Conservation (phyloP, 805 yeast species). For the Saturnispora halmiae region DNA sequence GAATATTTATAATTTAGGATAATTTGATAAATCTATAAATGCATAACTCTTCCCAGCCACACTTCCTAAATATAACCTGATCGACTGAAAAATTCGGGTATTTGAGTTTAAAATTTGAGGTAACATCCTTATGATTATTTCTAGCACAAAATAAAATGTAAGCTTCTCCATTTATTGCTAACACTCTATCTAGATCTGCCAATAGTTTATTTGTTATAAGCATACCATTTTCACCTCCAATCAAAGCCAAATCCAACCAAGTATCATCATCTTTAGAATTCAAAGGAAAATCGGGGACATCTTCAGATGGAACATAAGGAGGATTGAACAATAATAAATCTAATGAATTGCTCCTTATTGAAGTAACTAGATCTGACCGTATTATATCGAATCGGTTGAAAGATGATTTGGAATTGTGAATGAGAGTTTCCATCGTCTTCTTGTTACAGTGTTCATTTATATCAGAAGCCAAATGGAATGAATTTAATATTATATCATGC, state of each 20-base stretch:
- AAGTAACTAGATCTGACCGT: constrained; percentile 50
- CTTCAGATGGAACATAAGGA: constrained; percentile 89
- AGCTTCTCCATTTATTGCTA: constrained; percentile 63
- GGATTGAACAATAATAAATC: constrained; percentile 87
- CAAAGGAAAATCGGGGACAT: constrained; percentile 53
- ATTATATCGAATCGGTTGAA: constrained; percentile 34
- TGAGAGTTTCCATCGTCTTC: constrained; percentile 37
- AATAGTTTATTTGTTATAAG: constrained; percentile 62
- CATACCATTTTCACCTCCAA: constrained; percentile 92
- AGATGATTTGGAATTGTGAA: constrained; percentile 15
- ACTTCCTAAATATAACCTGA: constrained; percentile 58
- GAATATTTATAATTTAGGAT: not conserved
- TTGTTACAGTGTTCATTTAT: constrained; percentile 69
- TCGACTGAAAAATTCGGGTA: constrained; percentile 41
- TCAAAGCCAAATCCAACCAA: constrained; percentile 85
- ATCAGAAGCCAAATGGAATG: constrained; percentile 63
- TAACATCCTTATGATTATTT: constrained; percentile 65
- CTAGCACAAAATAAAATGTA: constrained; percentile 88
- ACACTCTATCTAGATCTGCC: constrained; percentile 38
- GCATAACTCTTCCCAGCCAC: constrained; percentile 92
- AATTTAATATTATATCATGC: constrained; percentile 39
- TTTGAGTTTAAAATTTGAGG: constrained; percentile 32
- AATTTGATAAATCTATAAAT: constrained; percentile 51
- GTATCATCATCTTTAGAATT: constrained; percentile 33
- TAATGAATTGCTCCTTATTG: constrained; percentile 37